Evolutionary conservation across 495 filamentous ascomycete species (phyloP), one percentile per base, ranked within the genome.

Genomic region (Diplogelasinospora grovesii): DNA sequence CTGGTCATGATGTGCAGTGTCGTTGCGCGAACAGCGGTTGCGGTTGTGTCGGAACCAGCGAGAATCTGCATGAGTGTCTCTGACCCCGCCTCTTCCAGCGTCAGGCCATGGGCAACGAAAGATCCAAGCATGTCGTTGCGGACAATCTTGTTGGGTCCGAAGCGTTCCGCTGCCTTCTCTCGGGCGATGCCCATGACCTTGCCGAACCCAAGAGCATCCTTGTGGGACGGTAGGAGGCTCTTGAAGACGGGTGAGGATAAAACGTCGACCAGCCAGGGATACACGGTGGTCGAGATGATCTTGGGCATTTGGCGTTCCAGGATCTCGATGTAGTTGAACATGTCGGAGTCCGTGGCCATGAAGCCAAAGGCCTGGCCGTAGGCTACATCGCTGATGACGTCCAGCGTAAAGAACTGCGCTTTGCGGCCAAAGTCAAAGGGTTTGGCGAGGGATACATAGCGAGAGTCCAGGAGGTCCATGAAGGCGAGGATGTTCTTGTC

Each of bases 311-410:
- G 62, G 18, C 68, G 61, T 39, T 76, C 66, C 43, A 78, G 69
- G 0, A 62, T 62, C 30, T 69, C 54, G 39, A 77, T 74, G 6
- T 82, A 70, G 18, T 70, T 68, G 25, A 66, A 70, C 19, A 78
- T 60, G 49, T 85, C 81, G 6, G 62, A 53, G 14, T 75, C 78
- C 33, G 64, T 66, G 34, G 71, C 63, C 5, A 84, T 61, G 49
- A 77, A 82, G 14, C 82, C 81, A 28, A 85, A 71, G 6, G 79
- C 69, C 25, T 70, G 61, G 2, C 79, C 79, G 50, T 80, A 81
- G 5, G 72, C 75, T 21, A 83, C 58, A 40, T 81, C 70, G n/a
- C 69, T 71, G 45, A 85, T 81, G 7, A 78, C 70, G 48, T 85
- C 82, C 48, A 81, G 73, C 8, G 76, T 79, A 51, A 78, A 72